Evolutionary conservation across 1,284 basidiomycete species (phyloP).

Genomic region (Papiliotrema nemorosa): DNA sequence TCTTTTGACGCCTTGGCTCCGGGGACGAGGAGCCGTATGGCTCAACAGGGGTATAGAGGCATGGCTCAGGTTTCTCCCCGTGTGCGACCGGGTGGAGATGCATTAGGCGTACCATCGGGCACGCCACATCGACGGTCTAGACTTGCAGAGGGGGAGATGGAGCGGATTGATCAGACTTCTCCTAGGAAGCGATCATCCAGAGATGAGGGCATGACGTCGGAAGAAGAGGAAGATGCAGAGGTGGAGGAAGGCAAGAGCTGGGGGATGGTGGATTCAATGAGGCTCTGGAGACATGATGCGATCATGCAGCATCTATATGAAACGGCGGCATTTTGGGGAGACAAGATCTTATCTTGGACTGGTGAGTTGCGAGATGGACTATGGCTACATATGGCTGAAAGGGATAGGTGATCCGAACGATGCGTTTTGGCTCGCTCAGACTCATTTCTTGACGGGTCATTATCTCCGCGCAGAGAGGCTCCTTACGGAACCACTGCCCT

Average conservation of each 20-base stretch:
- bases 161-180: too few species aligned
- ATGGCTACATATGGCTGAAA: slow-evolving; percentile 1
- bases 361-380: slow-evolving; percentile 62
- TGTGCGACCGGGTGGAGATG: slow-evolving; percentile 8
- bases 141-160: neutral
- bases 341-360: slow-evolving; percentile 91
- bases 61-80: slow-evolving; percentile 30
- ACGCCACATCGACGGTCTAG: neutral
- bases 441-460: slow-evolving; percentile 91
- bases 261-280: slow-evolving; percentile 89
- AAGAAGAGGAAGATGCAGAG: slow-evolving; percentile 41
- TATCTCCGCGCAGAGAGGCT: slow-evolving; percentile 91
- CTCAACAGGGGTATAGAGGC: slow-evolving; percentile 30
- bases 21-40: neutral
- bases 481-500: slow-evolving; percentile 65
- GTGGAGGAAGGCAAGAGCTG: slow-evolving; percentile 59
- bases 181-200: too few species aligned
- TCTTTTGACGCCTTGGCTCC: neutral
- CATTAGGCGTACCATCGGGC: neutral
- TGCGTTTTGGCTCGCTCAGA: slow-evolving; percentile 98
- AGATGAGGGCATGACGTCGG: neutral
- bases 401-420: slow-evolving; percentile 81
- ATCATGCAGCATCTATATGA: slow-evolving; percentile 97
- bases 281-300: slow-evolving; percentile 94
- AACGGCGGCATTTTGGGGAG: slow-evolving; percentile 97